Percentiles rank a stretch among this genome's conserved stretches.
Evolutionary conservation across 352 stramenopile genomes (phyloP).

Genomic region (Nothophytophthora sp.): DNA sequence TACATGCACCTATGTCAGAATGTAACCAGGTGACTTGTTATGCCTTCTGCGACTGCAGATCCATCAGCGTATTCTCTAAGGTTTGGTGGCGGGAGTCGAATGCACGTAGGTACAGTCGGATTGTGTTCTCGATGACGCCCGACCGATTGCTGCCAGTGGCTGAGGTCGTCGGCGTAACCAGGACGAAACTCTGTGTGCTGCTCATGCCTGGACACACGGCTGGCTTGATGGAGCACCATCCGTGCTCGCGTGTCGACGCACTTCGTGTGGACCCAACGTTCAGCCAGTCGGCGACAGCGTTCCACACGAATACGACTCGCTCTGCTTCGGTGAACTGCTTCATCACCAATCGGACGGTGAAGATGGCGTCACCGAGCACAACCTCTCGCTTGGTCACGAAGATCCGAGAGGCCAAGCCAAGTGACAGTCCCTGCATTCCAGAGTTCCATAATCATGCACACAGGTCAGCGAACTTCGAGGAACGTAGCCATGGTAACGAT

Average conservation of each 20-base stretch:
- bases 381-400: constrained; percentile 5
- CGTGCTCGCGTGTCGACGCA: constrained; percentile 3
- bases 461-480: not conserved
- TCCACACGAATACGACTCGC: constrained; percentile 7
- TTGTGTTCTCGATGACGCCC: constrained; percentile 12
- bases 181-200: not conserved
- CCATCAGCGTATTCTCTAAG: constrained; percentile 21
- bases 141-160: not conserved
- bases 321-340: constrained; percentile 5
- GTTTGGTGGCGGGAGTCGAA: constrained; percentile 21
- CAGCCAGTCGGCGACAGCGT: constrained; percentile 2
- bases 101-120: constrained; percentile 21
- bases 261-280: not conserved
- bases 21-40: no score
- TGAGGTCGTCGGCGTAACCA: constrained; percentile 1
- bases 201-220: not conserved
- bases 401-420: not conserved
- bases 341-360: constrained; percentile 1
- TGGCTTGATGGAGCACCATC: constrained; percentile 4
- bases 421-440: constrained; percentile 2
- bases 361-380: not conserved
- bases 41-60: no score
- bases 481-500: not conserved
- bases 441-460: not conserved
- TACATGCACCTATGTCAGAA: no score